Percentiles rank a stretch among this genome's conserved stretches.
These are phyloP conservation scores for Phaseolus lunatus DNA, from an alignment of 306 rosid species.

Conservation along the genomic window DNA sequence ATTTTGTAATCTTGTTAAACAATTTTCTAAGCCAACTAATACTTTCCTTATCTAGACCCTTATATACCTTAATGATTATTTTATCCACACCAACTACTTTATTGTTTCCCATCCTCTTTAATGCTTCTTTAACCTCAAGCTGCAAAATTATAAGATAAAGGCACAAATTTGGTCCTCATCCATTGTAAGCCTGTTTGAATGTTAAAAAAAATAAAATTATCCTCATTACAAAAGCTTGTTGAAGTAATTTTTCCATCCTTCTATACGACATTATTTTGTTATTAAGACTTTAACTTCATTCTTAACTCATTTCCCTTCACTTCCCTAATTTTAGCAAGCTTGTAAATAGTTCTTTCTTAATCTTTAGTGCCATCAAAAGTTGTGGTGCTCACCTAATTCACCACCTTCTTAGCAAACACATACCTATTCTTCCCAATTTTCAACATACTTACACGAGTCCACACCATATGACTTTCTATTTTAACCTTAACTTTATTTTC, in stretches of 20 bases:
- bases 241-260: not conserved
- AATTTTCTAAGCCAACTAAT: not conserved
- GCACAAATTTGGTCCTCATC: not conserved
- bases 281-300: not conserved
- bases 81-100: not conserved
- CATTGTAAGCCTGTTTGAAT: not conserved
- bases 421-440: not conserved
- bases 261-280: not conserved
- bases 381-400: not conserved
- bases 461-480: not conserved
- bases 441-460: not conserved
- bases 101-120: not conserved
- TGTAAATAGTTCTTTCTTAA: not conserved
- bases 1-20: not conserved
- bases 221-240: not conserved
- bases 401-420: not conserved
- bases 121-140: not conserved
- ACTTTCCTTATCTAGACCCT: not conserved
- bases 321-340: not conserved
- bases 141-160: not conserved
- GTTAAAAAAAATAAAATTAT: not conserved
- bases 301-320: not conserved
- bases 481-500: not conserved
- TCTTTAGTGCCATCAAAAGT: not conserved
- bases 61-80: not conserved